phyloP scores from a whole-genome alignment of 2,329 filamentous ascomycete genomes.

The Aspergillus pseudotamarii region DNA sequence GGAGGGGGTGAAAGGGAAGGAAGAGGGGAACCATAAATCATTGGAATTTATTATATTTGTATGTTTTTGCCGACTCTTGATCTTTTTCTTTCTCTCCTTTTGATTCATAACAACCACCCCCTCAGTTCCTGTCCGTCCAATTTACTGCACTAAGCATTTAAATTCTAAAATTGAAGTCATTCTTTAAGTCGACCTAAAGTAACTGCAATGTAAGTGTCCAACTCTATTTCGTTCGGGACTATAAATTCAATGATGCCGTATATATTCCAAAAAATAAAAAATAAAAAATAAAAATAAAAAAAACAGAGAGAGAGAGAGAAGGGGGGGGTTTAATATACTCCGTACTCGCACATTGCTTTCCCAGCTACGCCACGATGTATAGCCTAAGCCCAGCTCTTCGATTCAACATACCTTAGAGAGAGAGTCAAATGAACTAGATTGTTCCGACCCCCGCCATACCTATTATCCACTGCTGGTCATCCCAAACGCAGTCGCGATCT shows the following conservation, averaged over 20 bases:
- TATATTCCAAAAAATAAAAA: too few species aligned
- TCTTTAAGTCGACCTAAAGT: not conserved
- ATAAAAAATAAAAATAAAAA: too few species aligned
- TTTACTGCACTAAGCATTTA: not conserved
- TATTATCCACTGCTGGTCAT: not conserved
- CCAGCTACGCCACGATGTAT: not conserved
- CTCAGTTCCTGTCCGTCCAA: not conserved
- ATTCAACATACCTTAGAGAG: not conserved
- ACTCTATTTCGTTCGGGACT: not conserved
- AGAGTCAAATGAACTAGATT: not conserved
- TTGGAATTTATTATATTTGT: not conserved
- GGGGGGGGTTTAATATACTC: too few species aligned
- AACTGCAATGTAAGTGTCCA: not conserved
- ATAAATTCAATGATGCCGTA: not conserved
- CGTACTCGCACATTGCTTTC: not conserved
- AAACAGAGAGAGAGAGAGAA: too few species aligned
- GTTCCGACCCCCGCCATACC: not conserved
- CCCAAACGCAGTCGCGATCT: not conserved
- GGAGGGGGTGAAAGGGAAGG: not conserved
- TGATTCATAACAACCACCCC: not conserved
- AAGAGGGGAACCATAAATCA: not conserved
- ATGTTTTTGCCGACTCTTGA: not conserved
- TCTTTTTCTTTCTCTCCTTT: not conserved
- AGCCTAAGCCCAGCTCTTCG: not conserved
- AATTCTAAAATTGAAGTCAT: not conserved